Base-by-base conservation (phyloP, 148 eudicot genomes). In the Rhododendron williamsianum region DNA sequence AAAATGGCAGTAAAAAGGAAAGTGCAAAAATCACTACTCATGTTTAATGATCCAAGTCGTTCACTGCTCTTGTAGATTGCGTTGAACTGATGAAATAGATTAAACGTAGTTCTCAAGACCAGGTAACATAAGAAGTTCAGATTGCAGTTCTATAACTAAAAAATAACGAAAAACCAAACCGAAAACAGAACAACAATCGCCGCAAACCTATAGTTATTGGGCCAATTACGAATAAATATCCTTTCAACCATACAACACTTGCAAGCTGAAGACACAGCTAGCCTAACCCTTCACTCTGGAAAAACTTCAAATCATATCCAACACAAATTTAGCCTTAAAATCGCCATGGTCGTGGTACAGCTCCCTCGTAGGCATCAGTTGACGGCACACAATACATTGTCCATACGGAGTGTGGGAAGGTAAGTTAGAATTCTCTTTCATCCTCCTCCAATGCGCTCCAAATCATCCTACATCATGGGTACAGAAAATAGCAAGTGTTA, bases 381-480 rank as follows among this genome's bases (percentile, higher is more conserved):
- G 58, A 9, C 6, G 36, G 81, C 58, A 48, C 33, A 0, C 63
- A 51, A 80, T 30, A 49, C 67, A 33, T 83, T 13, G 12, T 83
- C 76, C 49, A 36, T 12, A 15, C 48, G 18, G 4, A 49, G 84
- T 0, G 13, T 38, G 81, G 60, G 76, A 77, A 43, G 63, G 41
- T n/a, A 49, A 38, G 49, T 84, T 78, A 78, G 48, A 56, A 41
- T 10, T 58, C 82, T 48, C 35, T 78, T 36, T 86, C 87, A 41
- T 86, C 87, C 3, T 81, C 84, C 74, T 86, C 87, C 84, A 86
- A 81, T 63, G 84, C 84, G 33, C 45, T 86, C 87, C 84, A 86
- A 72, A 86, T 86, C 84, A 54, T 81, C 87, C 87, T 86, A 52
- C 87, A 81, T 15, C 19, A 43, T n/a, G 49, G 48, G 63, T 18